Evolutionary conservation across 805 yeast genomes (phyloP), one percentile per base, ranked within the genome.

Genomic region (Novakomyces olei): DNA sequence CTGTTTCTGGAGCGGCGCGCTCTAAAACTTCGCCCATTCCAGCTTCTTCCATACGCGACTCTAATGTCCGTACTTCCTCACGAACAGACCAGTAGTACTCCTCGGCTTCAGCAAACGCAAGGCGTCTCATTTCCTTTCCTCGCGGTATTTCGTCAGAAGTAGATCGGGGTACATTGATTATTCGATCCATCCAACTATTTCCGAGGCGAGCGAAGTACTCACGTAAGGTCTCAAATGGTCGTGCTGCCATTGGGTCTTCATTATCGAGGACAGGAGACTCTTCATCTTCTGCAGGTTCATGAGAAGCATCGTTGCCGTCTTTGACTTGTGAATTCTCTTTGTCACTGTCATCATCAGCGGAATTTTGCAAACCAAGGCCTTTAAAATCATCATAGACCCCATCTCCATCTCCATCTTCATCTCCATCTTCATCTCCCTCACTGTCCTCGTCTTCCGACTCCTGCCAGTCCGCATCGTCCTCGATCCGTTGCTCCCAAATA

Each of bases 141-240:
- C 92, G 68, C 9, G 80, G 72, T 36, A 76, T 83, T 43, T 76
- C 65, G 44, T 80, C 76, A 12, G 39, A 41, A 23, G 42, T 41
- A 19, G 39, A 39, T 18, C 47, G 41, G 5, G n/a, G n/a, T n/a
- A n/a, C n/a, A n/a, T n/a, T n/a, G n/a, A 44, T 47, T 5, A 73
- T 76, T 95, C 96, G 85, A 49, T 80, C 80, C 44, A 85, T 62
- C 54, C 85, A 85, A 18, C 69, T 67, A 4, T 85, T 72, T 36
- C 92, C 91, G 1, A 92, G 70, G 46, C 93, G 72, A 15, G 74
- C 57, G 50, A 88, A 85, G 55, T 85, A 85, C 2, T 68, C 72
- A 42, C 93, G 69, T 38, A 85, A 58, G 2, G 68, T 56, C 55
- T 85, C 96, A 45, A 85, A 88, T 5, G 93, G 73, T 47, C 83